Base-by-base conservation (phyloP, 345 rosid species). In the Murraya koenigii region DNA sequence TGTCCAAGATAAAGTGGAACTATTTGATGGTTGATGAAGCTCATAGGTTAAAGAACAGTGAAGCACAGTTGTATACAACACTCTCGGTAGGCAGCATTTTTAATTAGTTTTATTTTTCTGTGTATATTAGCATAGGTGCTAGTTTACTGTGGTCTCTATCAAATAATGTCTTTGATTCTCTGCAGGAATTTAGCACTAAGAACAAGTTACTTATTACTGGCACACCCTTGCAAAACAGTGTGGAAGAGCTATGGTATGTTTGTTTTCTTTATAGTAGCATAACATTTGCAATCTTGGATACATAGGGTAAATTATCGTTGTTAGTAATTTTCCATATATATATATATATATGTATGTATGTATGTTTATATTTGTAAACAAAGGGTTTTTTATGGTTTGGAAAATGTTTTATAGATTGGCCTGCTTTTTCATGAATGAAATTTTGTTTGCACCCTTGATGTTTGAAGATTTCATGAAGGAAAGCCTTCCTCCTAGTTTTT, bases 1-100 rank as follows among this genome's bases (percentile, higher is more conserved):
- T 97, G 61, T 94, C 98, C 69, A 97, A 89, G 91, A 91, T 97
- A 77, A 97, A 86, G 89, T 97, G 99, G 99, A 90, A 84, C 85
- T 97, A 97, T 86, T 78, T 91, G 80, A 97, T 97, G 99, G 99
- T 97, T 81, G 99, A 97, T 86, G 98, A 97, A 86, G 99, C 99
- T 81, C 99, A 97, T 78, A 89, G 99, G 85, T 86, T 97, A 83
- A 97, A 97, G 87, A 97, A 97, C 79, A 91, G 98, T 20, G 99
- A 97, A 87, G 99, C 99, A 44, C 99, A 97, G 84, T 85, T 97
- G 78, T 97, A 97, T 83, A 94, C 96, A 13, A 86, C 99, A 38
- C 98, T 97, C 72, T 88, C 52, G 90, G 99, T 97, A 88, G 83
- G 81, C 39, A 19, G 47, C 75, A 32, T 78, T 76, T 68, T 71